Percentiles rank a stretch among this genome's conserved stretches.
phyloP scores from a whole-genome alignment of 1,139 yeast genomes.

The Diutina sp. region DNA sequence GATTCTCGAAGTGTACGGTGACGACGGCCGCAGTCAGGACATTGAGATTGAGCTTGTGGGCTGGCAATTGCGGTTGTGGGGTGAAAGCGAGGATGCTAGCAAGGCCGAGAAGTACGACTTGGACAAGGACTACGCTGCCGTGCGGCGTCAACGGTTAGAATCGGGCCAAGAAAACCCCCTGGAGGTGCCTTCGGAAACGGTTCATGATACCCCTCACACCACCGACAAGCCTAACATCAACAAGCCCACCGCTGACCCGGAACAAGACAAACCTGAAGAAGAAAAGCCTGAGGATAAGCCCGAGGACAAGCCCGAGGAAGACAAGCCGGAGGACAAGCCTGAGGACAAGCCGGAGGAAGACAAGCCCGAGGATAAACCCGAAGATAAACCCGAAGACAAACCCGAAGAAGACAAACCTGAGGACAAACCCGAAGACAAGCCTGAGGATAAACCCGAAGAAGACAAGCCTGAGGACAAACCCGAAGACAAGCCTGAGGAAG shows the following conservation, averaged over 20 bases:
- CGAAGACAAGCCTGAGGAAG: constrained; percentile 4
- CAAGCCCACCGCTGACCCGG: background rate
- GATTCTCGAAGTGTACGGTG: constrained; percentile 47
- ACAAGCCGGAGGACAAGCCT: background rate
- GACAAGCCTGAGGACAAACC: background rate
- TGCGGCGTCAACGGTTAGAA: constrained; percentile 4
- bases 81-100: constrained; percentile 55
- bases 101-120: constrained; percentile 39
- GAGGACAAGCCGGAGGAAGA: constrained; percentile 5
- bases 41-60: constrained; percentile 25
- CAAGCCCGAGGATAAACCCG: constrained; percentile 10
- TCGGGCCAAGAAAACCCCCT: background rate
- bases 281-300: background rate
- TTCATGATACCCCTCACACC: background rate
- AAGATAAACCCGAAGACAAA: background rate
- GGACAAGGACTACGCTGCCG: constrained; percentile 24
- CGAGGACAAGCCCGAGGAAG: background rate
- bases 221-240: background rate
- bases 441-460: background rate
- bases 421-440: constrained; percentile 4
- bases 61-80: constrained; percentile 79
- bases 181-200: background rate
- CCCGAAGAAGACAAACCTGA: background rate
- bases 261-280: background rate
- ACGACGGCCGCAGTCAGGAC: constrained; percentile 22